A percentile compares a stretch with the other conserved stretches of the same genome.
These are phyloP conservation scores for Fraxinus angustifolia DNA, from an alignment of 305 asterid genomes.

Conservation along the genomic window DNA sequence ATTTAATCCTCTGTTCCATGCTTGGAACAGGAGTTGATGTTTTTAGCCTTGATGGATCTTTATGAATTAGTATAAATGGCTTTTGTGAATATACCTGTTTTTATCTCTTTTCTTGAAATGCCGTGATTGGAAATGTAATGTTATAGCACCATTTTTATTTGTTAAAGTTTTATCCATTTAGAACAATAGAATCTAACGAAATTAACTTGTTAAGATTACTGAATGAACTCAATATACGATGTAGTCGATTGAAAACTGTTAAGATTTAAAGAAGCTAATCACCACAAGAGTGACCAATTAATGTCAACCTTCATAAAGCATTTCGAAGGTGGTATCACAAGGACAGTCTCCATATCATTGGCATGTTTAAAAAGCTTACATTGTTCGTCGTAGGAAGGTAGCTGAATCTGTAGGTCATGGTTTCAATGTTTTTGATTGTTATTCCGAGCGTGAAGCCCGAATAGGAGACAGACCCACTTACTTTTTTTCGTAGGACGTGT, in stretches of 20 bases:
- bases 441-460: background rate
- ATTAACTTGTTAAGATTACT: background rate
- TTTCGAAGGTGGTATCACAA: background rate
- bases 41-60: background rate
- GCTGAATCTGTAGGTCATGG: background rate
- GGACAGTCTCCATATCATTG: background rate
- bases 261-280: background rate
- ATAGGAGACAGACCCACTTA: background rate
- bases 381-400: background rate
- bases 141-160: background rate
- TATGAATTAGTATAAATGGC: slow-evolving; percentile 21
- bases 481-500: background rate
- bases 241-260: background rate
- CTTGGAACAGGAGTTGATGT: slow-evolving; percentile 13
- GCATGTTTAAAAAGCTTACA: background rate
- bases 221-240: background rate
- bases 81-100: background rate
- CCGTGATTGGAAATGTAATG: background rate
- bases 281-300: background rate
- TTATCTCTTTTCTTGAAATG: background rate
- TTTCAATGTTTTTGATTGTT: background rate
- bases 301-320: background rate
- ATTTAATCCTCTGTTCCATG: background rate
- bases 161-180: background rate
- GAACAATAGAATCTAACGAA: background rate